Evolutionary conservation across 345 rosid species (phyloP).

Genomic region (Eucalyptus camaldulensis): DNA sequence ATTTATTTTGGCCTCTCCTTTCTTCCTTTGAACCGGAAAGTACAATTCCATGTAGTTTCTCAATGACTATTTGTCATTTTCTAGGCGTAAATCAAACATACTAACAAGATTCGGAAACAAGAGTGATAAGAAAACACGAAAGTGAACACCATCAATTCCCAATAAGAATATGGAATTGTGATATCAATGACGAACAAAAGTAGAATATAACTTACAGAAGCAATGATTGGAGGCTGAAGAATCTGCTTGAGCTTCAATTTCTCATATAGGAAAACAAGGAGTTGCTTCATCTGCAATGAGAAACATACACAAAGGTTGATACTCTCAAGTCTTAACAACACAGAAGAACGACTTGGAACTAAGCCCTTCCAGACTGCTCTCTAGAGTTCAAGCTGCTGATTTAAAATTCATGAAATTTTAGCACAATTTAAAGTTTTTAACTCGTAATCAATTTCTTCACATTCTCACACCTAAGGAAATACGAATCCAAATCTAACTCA

Average conservation of each 20-base stretch:
- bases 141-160: not conserved
- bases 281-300: slow-evolving; percentile 36
- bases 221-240: slow-evolving; percentile 87
- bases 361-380: not conserved
- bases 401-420: not conserved
- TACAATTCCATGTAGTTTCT: not conserved
- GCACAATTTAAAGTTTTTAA: not conserved
- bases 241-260: slow-evolving; percentile 95
- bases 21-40: not conserved
- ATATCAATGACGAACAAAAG: not conserved
- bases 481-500: not conserved
- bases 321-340: not conserved
- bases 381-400: not conserved
- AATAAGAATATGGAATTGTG: not conserved
- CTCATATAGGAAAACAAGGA: slow-evolving; percentile 49
- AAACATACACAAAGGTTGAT: not conserved
- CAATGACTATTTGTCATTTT: not conserved
- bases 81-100: not conserved
- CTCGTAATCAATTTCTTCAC: not conserved
- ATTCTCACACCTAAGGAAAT: not conserved
- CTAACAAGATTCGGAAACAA: not conserved
- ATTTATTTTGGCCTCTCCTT: not conserved
- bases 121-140: not conserved
- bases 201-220: slow-evolving; percentile 58
- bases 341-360: not conserved